Evolutionary conservation across 2,329 filamentous ascomycete genomes (phyloP).

Genomic region (Aureobasidium namibiae): DNA sequence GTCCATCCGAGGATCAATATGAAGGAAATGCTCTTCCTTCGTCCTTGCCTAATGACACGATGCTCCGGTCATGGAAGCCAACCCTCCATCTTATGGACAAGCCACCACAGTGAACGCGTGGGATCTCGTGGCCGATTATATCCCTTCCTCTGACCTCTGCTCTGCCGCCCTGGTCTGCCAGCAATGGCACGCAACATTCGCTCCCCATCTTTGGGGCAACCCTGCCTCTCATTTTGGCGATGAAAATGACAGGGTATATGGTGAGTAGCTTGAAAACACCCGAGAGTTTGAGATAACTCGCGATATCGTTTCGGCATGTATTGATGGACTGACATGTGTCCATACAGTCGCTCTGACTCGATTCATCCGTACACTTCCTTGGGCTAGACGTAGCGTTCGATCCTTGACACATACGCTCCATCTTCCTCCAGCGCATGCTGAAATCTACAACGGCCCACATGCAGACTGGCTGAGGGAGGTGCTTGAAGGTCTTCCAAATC

Average conservation of each 20-base stretch:
- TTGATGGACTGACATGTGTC: not conserved
- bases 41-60: not conserved
- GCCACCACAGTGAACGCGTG: slow-evolving; percentile 48
- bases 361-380: slow-evolving; percentile 49
- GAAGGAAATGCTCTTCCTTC: not conserved
- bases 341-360: slow-evolving; percentile 47
- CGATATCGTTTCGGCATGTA: not conserved
- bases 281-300: not conserved
- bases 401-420: slow-evolving; percentile 54
- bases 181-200: slow-evolving; percentile 51
- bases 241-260: slow-evolving; percentile 53
- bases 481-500: slow-evolving; percentile 47
- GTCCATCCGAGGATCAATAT: not conserved
- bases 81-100: slow-evolving; percentile 52
- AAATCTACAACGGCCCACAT: slow-evolving; percentile 52
- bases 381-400: slow-evolving; percentile 44
- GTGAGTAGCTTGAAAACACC: slow-evolving; percentile 20
- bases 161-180: slow-evolving; percentile 48
- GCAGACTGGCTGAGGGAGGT: slow-evolving; percentile 53
- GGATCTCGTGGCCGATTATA: slow-evolving; percentile 48
- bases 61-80: slow-evolving; percentile 41
- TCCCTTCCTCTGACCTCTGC: slow-evolving; percentile 49
- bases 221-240: slow-evolving; percentile 54
- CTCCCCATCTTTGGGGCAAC: slow-evolving; percentile 53
- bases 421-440: slow-evolving; percentile 51